phyloP scores from a whole-genome alignment of 164 flowering plant genomes.

The Magnolia sinica region DNA sequence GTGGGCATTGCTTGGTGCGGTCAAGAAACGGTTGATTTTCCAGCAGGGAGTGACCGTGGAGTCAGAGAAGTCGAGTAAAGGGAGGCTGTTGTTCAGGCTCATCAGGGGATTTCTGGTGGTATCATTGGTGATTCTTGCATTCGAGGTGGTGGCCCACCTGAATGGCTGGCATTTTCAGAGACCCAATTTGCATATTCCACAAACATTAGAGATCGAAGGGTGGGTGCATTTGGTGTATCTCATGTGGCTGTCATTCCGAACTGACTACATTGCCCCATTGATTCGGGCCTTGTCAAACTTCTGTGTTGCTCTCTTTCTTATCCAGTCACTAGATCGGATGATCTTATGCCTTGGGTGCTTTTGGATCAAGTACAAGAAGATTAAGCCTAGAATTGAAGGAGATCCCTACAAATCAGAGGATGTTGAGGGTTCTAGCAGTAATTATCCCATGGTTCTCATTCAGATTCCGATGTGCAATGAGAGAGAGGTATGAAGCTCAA shows the following conservation, averaged over 20 bases:
- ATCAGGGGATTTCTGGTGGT: constrained; percentile 47
- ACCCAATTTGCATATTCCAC: constrained; percentile 53
- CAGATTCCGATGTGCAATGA: constrained; percentile 97
- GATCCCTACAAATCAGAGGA: constrained; percentile 51
- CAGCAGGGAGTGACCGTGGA: constrained; percentile 52
- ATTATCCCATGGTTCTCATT: constrained; percentile 81
- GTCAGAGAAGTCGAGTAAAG: constrained; percentile 45
- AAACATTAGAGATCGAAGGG: constrained; percentile 53
- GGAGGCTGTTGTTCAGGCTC: constrained; percentile 42
- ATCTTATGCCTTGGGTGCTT: constrained; percentile 75
- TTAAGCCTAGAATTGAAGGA: constrained; percentile 50
- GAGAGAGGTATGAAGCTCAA: constrained; percentile 56
- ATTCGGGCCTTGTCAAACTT: constrained; percentile 57
- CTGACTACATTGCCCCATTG: constrained; percentile 68
- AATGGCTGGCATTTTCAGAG: constrained; percentile 67
- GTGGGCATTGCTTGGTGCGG: constrained; percentile 64
- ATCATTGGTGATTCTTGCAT: constrained; percentile 47
- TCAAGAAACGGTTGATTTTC: constrained; percentile 56
- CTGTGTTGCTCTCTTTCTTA: constrained; percentile 70
- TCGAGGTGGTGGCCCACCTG: constrained; percentile 60
- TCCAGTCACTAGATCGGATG: constrained; percentile 77
- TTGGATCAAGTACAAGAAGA: constrained; percentile 74
- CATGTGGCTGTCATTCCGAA: constrained; percentile 61
- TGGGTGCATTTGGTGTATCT: constrained; percentile 52
- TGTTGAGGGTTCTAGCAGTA: constrained; percentile 40